Base-by-base conservation (phyloP, 306 rosid genomes). In the Vachellia pachyceras region DNA sequence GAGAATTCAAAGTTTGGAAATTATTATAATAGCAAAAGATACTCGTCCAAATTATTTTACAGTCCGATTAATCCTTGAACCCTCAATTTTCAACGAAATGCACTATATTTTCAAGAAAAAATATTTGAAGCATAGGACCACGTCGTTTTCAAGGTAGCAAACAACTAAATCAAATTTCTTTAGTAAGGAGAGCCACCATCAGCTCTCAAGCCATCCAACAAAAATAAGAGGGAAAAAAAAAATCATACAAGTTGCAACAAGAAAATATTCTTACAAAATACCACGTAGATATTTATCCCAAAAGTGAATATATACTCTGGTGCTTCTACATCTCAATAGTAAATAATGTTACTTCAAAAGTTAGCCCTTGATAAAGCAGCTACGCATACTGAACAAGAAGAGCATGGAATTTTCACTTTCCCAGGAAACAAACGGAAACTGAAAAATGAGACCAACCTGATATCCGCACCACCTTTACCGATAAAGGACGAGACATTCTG, bases 391-490 rank as follows among this genome's bases (percentile, higher is more conserved):
- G 67, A 36, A 42, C n/a, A 17, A 47, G 18, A 20, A 72, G 45
- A 1, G 14, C 41, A 2, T 47, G 52, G 40, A 12, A 46, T 14
- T 65, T 65, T 36, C 57, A 50, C 57, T 5, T 50, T 49, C 3
- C n/a, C 60, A 7, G 60, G 10, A 13, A 17, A 54, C 1, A 54
- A 54, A 2, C 23, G 3, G 3, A 52, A 50, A 52, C 20, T 4
- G n/a, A n/a, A 54, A 68, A 23, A 11, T 4, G 4, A 41, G 15
- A 69, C 64, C 20, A 36, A 96, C 99, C 97, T 96, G 87, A 96
- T 93, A 78, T 89, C 91, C 50, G 80, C 97, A 82, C 98, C 99
- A 10, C 90, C 92, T 85, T 88, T 91, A 12, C 83, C 88, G 55
- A 92, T 74, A 71, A 88, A 90, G 29, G 86, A 52, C 69, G 98